Conservation (phyloP, 805 yeast species). For the Saturnispora serradocipensis region DNA sequence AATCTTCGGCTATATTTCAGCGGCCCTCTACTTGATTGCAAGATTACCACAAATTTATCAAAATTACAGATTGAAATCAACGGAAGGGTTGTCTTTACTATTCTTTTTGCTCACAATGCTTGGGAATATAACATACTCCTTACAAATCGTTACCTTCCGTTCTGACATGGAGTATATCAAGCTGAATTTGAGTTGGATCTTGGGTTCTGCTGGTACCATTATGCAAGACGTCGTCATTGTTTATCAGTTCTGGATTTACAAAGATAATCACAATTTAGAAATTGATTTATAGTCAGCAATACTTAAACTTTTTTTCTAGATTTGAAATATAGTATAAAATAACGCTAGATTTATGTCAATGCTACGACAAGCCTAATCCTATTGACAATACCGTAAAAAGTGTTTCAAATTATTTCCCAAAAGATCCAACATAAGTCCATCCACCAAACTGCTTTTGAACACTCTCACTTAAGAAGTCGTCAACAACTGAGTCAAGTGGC, state of each 20-base stretch:
- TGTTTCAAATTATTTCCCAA: constrained; percentile 11
- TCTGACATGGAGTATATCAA: constrained; percentile 50
- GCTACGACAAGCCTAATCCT: neutral
- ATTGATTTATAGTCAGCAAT: neutral
- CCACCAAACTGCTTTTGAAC: constrained; percentile 99
- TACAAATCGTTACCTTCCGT: constrained; percentile 60
- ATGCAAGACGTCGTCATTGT: constrained; percentile 60
- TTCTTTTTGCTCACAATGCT: constrained; percentile 66
- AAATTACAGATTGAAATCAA: constrained; percentile 69
- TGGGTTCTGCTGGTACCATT: constrained; percentile 73
- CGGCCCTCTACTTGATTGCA: constrained; percentile 61
- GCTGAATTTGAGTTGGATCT: constrained; percentile 64
- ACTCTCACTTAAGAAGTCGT: constrained; percentile 81
- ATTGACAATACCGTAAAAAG: neutral
- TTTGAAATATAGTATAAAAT: neutral
- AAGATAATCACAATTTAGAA: neutral
- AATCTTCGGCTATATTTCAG: constrained; percentile 61
- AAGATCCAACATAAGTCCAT: constrained; percentile 83
- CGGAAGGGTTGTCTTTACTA: constrained; percentile 76
- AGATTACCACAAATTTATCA: constrained; percentile 76
- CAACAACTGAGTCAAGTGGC: constrained; percentile 93
- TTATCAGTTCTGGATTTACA: constrained; percentile 57
- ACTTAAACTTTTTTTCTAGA: neutral
- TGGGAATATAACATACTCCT: constrained; percentile 70
- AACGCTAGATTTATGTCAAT: neutral